Base-by-base conservation (phyloP, 495 filamentous ascomycete genomes). In the Aspergillus sclerotioniger region DNA sequence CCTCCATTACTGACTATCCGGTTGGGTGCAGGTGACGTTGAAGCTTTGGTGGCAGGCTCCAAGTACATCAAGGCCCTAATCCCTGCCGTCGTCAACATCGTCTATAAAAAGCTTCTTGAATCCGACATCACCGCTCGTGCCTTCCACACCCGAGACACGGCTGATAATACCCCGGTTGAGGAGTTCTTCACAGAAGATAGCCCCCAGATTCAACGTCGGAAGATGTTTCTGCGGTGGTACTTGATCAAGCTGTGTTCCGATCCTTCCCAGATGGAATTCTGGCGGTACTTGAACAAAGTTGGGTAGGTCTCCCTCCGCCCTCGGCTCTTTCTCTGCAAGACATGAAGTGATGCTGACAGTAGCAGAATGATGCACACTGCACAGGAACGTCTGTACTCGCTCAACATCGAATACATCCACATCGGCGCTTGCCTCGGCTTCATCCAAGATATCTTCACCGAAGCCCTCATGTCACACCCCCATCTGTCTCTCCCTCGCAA, bases 261-360 rank as follows among this genome's bases (percentile, higher is more conserved):
- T 62, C 87, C 87, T 0, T 83, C 81, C 37, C 82, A 81, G 60
- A 84, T 87, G 77, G 86, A 88, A 53, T 90, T 89, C 64, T 91
- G 87, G 87, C 80, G 88, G 58, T 91, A 90, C 67, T 70, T 90
- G 35, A 84, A 90, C 69, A 91, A 90, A 71, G 88, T 91, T 28
- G 88, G 88, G 77, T 77, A 61, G 56, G 74, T 70, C 19, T 55
- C 29, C 6, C 37, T 1, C 46, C 21, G 0, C 8, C 3, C 8
- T n/a, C 6, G 10, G 20, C 3, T 29, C 3, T 28, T 16, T 50
- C 17, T 25, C 9, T 16, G 20, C 6, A 16, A 15, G 25, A 0
- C 28, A 17, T 5, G 39, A 54, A 0, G 35, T 2, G 28, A 19
- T 31, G 37, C 56, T 63, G 54, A 67, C 52, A 28, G 35, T 10